A percentile compares a stretch with the other conserved stretches of the same genome.
These are phyloP conservation scores for Xylariaceae sp. DNA, from an alignment of 2,329 filamentous ascomycete genomes.

Conservation along the genomic window DNA sequence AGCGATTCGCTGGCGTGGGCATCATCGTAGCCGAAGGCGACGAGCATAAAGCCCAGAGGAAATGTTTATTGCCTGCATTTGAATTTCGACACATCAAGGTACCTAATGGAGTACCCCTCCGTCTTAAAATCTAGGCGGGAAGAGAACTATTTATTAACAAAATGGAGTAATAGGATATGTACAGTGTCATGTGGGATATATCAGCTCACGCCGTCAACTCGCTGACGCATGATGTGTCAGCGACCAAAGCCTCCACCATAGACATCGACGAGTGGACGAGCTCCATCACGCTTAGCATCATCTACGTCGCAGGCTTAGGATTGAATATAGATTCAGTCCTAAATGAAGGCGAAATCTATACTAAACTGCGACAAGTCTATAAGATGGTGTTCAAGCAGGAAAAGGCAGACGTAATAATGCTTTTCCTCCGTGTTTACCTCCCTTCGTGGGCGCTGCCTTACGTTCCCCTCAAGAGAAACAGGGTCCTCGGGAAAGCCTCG, in stretches of 20 bases:
- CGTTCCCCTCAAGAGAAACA: constrained; percentile 12
- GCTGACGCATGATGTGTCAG: constrained; percentile 1
- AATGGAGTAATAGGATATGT: not conserved
- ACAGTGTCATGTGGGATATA: constrained; percentile 17
- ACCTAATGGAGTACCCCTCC: not conserved
- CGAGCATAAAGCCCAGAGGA: constrained; percentile 16
- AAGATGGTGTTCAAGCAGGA: constrained; percentile 10
- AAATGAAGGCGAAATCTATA: constrained; percentile 13
- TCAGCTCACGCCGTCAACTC: constrained; percentile 10
- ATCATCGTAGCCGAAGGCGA: constrained; percentile 16
- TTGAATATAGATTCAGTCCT: constrained; percentile 14
- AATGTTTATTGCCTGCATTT: constrained; percentile 16
- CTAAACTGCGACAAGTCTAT: constrained; percentile 9
- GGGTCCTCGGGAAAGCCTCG: constrained; percentile 9
- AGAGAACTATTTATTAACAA: not conserved
- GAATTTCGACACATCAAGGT: constrained; percentile 18
- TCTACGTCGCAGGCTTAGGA: constrained; percentile 16
- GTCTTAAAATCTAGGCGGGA: not conserved
- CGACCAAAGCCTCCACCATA: constrained; percentile 1
- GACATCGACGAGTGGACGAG: constrained; percentile 16
- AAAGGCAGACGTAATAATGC: constrained; percentile 9
- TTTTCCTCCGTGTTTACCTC: constrained; percentile 12
- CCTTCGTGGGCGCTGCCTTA: constrained; percentile 9
- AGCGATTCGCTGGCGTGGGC: constrained; percentile 11
- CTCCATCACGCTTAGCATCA: constrained; percentile 14